These are phyloP conservation scores for Parastagonospora avenae DNA, from an alignment of 2,329 filamentous ascomycete species.

Conservation along the genomic window DNA sequence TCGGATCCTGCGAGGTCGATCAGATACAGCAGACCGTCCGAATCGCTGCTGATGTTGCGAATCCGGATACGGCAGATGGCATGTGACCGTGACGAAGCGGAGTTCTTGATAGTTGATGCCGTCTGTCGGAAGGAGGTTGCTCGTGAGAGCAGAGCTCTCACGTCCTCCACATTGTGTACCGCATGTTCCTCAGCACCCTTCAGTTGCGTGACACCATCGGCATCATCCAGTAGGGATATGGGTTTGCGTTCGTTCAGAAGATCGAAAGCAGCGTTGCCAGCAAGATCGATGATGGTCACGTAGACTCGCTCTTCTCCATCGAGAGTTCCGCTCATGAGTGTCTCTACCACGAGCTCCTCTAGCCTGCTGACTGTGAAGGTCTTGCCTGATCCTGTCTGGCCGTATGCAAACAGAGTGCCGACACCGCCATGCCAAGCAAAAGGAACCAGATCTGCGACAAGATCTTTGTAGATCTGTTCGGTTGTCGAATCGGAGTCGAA, in stretches of 20 bases:
- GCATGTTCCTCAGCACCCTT: conserved; percentile 51
- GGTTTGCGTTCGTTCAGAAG: conserved; percentile 49
- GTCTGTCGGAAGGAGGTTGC: conserved; percentile 51
- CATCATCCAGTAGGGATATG: conserved; percentile 55
- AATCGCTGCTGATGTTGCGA: conserved; percentile 35
- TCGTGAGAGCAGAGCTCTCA: conserved; percentile 45
- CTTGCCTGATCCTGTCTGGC: conserved; percentile 94
- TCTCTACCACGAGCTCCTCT: conserved; percentile 48
- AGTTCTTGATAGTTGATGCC: conserved; percentile 54
- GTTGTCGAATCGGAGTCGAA: conserved; percentile 37
- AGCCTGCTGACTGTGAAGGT: conserved; percentile 74
- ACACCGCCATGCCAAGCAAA: conserved; percentile 56
- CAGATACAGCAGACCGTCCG: conserved; percentile 54
- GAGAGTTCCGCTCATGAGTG: conserved; percentile 35
- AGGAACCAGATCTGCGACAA: conserved; percentile 51
- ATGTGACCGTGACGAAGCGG: conserved; percentile 56
- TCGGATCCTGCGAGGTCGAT: conserved; percentile 59
- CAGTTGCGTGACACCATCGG: conserved; percentile 51
- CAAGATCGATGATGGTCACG: conserved; percentile 50
- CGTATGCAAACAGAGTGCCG: conserved; percentile 79
- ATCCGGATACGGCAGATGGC: conserved; percentile 56
- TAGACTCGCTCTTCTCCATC: conserved; percentile 36
- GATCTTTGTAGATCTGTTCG: conserved; percentile 49
- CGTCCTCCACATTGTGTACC: conserved; percentile 32
- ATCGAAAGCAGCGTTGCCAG: conserved; percentile 27